phyloP scores from a whole-genome alignment of 116 monocot species.

The Dioscorea cayenensis region DNA sequence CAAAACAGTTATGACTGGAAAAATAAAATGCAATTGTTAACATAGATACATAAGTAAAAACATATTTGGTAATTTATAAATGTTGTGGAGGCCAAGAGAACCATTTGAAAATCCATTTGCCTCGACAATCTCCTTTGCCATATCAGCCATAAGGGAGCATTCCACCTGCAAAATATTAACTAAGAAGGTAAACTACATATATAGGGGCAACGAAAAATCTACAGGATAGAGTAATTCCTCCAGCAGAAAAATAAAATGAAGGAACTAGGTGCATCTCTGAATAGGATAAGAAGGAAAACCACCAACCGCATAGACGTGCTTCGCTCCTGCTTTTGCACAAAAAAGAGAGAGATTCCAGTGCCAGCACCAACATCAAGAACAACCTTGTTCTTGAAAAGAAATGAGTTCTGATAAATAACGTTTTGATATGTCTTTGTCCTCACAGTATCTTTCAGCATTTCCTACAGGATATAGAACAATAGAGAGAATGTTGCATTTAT shows the following conservation, averaged over 20 bases:
- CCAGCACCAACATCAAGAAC: conserved; percentile 98
- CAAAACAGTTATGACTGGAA: conserved; percentile 77
- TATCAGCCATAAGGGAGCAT: conserved; percentile 91
- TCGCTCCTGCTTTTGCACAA: conserved; percentile 97
- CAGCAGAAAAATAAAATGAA: background rate
- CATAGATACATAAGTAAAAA: background rate
- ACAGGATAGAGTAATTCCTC: background rate
- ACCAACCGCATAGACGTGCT: conserved; percentile 91
- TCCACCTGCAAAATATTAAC: conserved; percentile 55
- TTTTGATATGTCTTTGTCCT: conserved; percentile 95
- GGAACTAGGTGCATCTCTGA: background rate
- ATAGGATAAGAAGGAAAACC: background rate
- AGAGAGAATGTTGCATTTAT: background rate
- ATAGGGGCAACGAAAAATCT: background rate
- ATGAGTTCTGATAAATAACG: conserved; percentile 82
- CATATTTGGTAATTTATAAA: background rate
- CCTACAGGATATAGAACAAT: conserved; percentile 37
- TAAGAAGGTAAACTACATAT: background rate
- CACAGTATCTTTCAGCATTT: conserved; percentile 96
- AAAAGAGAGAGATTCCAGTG: conserved; percentile 95
- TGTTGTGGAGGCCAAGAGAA: conserved; percentile 9
- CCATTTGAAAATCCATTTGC: conserved; percentile 83
- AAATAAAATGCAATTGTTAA: background rate
- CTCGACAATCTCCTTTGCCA: conserved; percentile 94
- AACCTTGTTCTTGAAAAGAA: conserved; percentile 82